Evolutionary conservation across 495 filamentous ascomycete genomes (phyloP), one percentile per base, ranked within the genome.

Genomic region (Podospora sp.): DNA sequence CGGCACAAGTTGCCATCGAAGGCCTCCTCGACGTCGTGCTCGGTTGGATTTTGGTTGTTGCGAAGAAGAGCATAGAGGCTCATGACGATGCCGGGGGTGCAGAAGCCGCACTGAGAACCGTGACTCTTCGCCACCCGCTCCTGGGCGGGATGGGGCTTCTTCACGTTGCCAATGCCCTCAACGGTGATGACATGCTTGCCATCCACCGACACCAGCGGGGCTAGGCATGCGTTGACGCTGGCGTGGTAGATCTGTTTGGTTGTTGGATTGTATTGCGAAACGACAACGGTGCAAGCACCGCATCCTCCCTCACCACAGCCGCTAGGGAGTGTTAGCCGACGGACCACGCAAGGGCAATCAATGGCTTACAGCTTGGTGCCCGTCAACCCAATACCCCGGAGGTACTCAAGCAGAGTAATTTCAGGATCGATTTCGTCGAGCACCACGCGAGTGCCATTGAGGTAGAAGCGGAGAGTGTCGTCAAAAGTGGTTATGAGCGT

Each of bases 171-270:
- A 76, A 99, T 97, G n/a, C 95, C 95, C 78, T 99, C 95, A 14
- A 99, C 88, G 8, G 95, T 99, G 71, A 99, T 94, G 68, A 99
- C 94, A 85, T 99, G 95, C 78, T 99, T 99, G 25, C 95, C 95
- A 79, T 97, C 95, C 16, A 99, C 86, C 67, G 92, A 94, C 33
- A 93, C 89, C 60, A 99, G 82, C 0, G 95, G 95, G 16, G 94
- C 94, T 35, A 99, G 84, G 75, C 95, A 99, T 51, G 95, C 95
- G 75, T 98, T 98, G 62, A 97, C 91, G 22, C 89, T 92, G 61
- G 93, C 92, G 77, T 98, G 93, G 72, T 97, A 96, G 65, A 97
- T 89, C 72, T 90, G 85, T 74, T 89, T 91, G 53, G 92, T 96
- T 8, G 94, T 97, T 18, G 92, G 92, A 76, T 97, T 97, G 71